Evolutionary conservation across 331 rosid genomes (phyloP).

Genomic region (Saraca asoca): DNA sequence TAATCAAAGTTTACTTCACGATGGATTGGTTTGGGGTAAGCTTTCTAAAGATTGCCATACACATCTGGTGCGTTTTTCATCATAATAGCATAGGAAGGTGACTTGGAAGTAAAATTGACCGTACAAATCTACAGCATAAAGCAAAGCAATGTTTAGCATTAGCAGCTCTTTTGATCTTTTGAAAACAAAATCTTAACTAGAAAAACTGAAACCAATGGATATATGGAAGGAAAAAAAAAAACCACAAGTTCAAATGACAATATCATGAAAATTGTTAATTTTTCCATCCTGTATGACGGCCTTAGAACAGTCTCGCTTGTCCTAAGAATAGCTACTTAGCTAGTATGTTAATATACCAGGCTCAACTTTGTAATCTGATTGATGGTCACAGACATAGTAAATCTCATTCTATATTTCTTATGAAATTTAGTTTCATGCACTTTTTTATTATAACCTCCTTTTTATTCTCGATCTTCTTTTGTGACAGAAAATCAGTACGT

Average conservation of each 20-base stretch:
- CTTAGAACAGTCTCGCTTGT: neutral
- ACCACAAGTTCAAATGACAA: too few species aligned
- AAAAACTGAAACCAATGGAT: neutral
- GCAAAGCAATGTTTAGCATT: neutral
- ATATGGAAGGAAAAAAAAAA: too few species aligned
- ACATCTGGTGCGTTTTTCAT: neutral
- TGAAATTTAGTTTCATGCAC: neutral
- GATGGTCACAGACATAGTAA: neutral
- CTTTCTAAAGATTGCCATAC: conserved; percentile 1
- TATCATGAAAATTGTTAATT: too few species aligned
- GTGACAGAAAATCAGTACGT: conserved; percentile 20
- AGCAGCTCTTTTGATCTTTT: neutral
- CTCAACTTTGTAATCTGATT: neutral
- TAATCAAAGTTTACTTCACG: conserved; percentile 12
- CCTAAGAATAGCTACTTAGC: neutral
- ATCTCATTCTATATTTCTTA: neutral
- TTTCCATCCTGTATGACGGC: neutral
- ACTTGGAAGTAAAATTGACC: neutral
- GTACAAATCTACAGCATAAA: too few species aligned
- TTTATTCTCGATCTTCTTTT: neutral
- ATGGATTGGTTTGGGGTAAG: conserved; percentile 33
- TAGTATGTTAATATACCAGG: neutral
- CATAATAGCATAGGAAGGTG: neutral
- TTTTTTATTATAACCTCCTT: neutral
- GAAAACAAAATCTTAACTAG: neutral